Conservation (phyloP, 108 stramenopile species). For the Cyclotella sp. region DNA sequence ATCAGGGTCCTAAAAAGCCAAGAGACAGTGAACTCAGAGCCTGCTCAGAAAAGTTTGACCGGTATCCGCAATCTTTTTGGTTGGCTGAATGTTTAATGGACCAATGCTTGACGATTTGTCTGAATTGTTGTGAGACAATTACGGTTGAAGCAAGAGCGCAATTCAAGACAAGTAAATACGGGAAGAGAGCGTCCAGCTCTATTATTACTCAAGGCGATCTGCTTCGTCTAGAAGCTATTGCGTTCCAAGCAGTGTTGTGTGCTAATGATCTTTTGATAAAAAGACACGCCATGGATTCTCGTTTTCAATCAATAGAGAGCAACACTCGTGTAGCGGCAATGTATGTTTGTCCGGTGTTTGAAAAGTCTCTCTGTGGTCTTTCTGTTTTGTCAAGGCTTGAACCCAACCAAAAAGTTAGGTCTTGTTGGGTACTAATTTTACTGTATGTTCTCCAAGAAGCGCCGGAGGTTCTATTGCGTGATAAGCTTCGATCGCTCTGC, state of each 20-base stretch:
- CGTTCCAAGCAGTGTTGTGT: constrained; percentile 71
- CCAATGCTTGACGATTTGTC: constrained; percentile 78
- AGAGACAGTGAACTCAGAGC: constrained; percentile 8
- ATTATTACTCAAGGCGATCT: constrained; percentile 65
- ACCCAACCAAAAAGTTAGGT: constrained; percentile 76
- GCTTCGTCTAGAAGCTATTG: constrained; percentile 79
- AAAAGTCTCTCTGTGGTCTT: constrained; percentile 60
- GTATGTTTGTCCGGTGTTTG: constrained; percentile 59
- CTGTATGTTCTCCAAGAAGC: constrained; percentile 86
- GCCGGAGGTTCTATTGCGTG: constrained; percentile 74
- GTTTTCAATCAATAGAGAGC: constrained; percentile 71
- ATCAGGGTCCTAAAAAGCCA: constrained; percentile 20
- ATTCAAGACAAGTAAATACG: constrained; percentile 22
- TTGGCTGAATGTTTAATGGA: constrained; percentile 70
- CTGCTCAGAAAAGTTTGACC: constrained; percentile 33
- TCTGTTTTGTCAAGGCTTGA: constrained; percentile 77
- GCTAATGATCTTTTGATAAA: constrained; percentile 80
- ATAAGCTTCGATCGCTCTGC: constrained; percentile 64
- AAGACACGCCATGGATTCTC: constrained; percentile 80
- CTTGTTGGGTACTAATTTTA: constrained; percentile 74
- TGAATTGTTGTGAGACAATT: constrained; percentile 71
- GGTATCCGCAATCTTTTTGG: constrained; percentile 76
- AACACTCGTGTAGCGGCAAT: constrained; percentile 76
- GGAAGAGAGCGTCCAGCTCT: constrained; percentile 39
- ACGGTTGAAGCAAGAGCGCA: constrained; percentile 74